A percentile compares a stretch with the other conserved stretches of the same genome.
phyloP scores from a whole-genome alignment of 1,284 basidiomycete genomes.

The Hemileia vastatrix region DNA sequence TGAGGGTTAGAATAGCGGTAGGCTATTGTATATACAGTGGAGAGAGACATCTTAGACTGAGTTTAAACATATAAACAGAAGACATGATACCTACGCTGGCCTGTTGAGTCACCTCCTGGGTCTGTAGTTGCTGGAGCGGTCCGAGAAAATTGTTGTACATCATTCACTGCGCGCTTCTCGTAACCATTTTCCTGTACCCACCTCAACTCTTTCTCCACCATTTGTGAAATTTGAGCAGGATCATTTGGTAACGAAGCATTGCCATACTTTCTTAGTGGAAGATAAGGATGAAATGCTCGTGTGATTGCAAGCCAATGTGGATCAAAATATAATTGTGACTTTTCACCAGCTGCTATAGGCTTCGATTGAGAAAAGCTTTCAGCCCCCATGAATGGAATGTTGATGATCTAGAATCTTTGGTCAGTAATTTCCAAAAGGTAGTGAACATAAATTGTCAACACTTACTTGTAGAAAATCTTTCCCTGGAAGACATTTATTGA shows the following conservation, averaged over 20 bases:
- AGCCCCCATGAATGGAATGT: slow-evolving; percentile 4
- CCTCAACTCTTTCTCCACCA: slow-evolving; percentile 56
- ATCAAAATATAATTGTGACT: slow-evolving; percentile 53
- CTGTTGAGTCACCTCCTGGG: slow-evolving; percentile 42
- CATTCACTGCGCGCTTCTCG: slow-evolving; percentile 49
- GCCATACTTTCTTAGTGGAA: slow-evolving; percentile 52
- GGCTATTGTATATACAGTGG: slow-evolving; percentile 49
- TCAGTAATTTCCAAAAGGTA: slow-evolving; percentile 1
- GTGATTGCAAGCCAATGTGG: slow-evolving; percentile 89
- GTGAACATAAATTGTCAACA: slow-evolving; percentile 5
- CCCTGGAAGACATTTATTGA: slow-evolving; percentile 80
- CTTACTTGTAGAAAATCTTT: slow-evolving; percentile 75
- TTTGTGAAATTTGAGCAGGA: slow-evolving; percentile 49
- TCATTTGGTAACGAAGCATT: slow-evolving; percentile 56
- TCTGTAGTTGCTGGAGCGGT: slow-evolving; percentile 59
- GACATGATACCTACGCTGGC: slow-evolving; percentile 24
- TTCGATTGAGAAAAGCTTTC: background rate
- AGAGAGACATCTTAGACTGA: slow-evolving; percentile 36
- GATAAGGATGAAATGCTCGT: slow-evolving; percentile 68
- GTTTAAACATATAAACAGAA: slow-evolving; percentile 1
- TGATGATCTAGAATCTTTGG: slow-evolving; percentile 8
- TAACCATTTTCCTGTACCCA: slow-evolving; percentile 56
- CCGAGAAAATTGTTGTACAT: slow-evolving; percentile 61
- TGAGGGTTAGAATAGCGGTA: slow-evolving; percentile 80
- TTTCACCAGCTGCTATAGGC: background rate